phyloP scores from a whole-genome alignment of 1,284 basidiomycete genomes.

The Bondarzewia mesenterica region DNA sequence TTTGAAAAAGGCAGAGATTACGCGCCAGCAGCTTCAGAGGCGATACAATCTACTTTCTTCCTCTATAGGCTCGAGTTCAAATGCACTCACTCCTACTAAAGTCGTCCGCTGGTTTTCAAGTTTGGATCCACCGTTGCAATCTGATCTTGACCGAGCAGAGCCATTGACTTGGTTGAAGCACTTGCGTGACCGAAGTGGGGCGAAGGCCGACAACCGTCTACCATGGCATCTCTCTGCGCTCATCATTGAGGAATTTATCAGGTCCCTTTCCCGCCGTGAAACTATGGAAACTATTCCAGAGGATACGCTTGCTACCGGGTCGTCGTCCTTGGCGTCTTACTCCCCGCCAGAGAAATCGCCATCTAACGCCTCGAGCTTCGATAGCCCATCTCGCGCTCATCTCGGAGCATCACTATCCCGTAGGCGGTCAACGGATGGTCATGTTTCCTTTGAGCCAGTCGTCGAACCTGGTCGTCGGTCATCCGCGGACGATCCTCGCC shows the following conservation, averaged over 20 bases:
- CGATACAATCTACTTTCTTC: conserved; percentile 50
- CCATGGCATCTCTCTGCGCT: conserved; percentile 61
- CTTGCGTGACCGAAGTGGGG: conserved; percentile 37
- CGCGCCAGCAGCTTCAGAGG: conserved; percentile 53
- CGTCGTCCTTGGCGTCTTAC: conserved; percentile 27
- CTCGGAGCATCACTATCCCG: conserved; percentile 34
- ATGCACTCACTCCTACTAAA: conserved; percentile 36
- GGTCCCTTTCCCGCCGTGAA: conserved; percentile 27
- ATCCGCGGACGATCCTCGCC: conserved; percentile 33
- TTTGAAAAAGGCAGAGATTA: conserved; percentile 55
- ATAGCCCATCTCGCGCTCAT: conserved; percentile 18
- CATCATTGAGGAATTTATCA: conserved; percentile 56
- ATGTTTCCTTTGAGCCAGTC: conserved; percentile 29
- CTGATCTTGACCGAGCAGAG: conserved; percentile 50
- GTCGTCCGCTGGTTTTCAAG: conserved; percentile 51
- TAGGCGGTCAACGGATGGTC: conserved; percentile 37
- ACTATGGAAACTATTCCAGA: conserved; percentile 40
- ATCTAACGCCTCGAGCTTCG: conserved; percentile 2
- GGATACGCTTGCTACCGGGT: conserved; percentile 19
- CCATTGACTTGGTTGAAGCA: conserved; percentile 68
- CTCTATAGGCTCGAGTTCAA: conserved; percentile 23
- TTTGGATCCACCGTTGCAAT: conserved; percentile 35
- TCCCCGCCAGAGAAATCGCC: conserved; percentile 21
- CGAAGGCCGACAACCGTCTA: conserved; percentile 25
- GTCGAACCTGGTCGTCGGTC: conserved; percentile 23